A percentile compares a stretch with the other conserved stretches of the same genome.
Conservation (phyloP, 208 protist genomes). For the Leishmania martiniquensis region DNA sequence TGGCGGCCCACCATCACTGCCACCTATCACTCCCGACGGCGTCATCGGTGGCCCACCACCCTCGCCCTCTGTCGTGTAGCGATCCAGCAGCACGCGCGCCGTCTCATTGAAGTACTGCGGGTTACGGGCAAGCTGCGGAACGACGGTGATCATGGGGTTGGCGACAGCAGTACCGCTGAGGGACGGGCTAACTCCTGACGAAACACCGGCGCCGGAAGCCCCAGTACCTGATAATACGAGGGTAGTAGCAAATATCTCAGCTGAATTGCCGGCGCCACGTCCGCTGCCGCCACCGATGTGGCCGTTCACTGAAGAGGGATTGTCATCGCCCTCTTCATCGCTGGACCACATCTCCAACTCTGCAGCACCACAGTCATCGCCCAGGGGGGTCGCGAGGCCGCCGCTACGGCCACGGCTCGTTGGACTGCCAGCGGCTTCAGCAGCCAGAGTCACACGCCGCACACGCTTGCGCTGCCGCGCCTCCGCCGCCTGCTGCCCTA, state of each 20-base stretch:
- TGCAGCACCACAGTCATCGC: conserved; percentile 5
- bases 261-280: not conserved
- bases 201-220: not conserved
- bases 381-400: not conserved
- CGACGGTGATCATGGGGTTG: not conserved
- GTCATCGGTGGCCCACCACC: not conserved
- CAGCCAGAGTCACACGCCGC: conserved; percentile 31
- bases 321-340: conserved; percentile 22
- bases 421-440: conserved; percentile 10
- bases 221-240: not conserved
- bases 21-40: not conserved
- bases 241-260: not conserved
- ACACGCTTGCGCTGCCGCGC: conserved; percentile 43
- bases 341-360: conserved; percentile 24
- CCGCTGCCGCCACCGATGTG: conserved; percentile 1
- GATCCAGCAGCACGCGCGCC: conserved; percentile 38
- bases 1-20: not conserved
- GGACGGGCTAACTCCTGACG: not conserved
- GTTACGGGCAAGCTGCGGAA: conserved; percentile 3
- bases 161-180: not conserved
- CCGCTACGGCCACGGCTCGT: not conserved
- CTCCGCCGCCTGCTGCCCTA: conserved; percentile 57
- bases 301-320: not conserved
- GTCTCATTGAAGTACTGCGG: conserved; percentile 44
- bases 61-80: conserved; percentile 26